Evolutionary conservation across 2,329 filamentous ascomycete species (phyloP).

Genomic region (Emericellopsis cladophorae): DNA sequence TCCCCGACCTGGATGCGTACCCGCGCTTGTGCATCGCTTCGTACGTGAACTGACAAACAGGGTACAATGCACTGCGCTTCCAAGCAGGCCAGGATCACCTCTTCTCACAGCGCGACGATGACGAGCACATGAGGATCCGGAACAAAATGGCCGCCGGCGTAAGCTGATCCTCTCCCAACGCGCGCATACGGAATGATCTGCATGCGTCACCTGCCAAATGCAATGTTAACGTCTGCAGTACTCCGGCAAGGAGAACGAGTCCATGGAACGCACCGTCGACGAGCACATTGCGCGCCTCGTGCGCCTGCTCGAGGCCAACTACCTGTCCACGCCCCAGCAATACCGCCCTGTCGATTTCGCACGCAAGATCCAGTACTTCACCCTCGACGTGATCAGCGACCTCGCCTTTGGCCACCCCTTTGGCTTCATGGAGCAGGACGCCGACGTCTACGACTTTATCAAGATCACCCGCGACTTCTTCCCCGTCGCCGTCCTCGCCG

Average conservation of each 20-base stretch:
- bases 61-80: conserved; percentile 25
- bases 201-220: too few species aligned
- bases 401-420: conserved; percentile 38
- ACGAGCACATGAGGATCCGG: conserved; percentile 26
- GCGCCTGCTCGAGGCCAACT: conserved; percentile 32
- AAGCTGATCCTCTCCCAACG: too few species aligned
- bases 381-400: conserved; percentile 41
- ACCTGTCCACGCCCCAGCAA: conserved; percentile 18
- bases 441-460: conserved; percentile 35
- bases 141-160: conserved; percentile 33
- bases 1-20: background rate
- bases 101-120: conserved; percentile 18
- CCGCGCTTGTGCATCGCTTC: background rate
- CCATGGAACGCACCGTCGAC: conserved; percentile 36
- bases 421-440: conserved; percentile 32
- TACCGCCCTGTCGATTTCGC: conserved; percentile 34
- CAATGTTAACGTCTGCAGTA: too few species aligned
- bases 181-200: too few species aligned
- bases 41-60: background rate
- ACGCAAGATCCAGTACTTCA: conserved; percentile 40
- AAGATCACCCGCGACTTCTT: conserved; percentile 27
- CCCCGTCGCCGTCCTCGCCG: conserved; percentile 28
- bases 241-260: conserved; percentile 38
- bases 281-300: conserved; percentile 29
- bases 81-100: conserved; percentile 17